Evolutionary conservation across 1,139 yeast genomes (phyloP).

Genomic region (Hyphopichia wangnamkhiaoensis): DNA sequence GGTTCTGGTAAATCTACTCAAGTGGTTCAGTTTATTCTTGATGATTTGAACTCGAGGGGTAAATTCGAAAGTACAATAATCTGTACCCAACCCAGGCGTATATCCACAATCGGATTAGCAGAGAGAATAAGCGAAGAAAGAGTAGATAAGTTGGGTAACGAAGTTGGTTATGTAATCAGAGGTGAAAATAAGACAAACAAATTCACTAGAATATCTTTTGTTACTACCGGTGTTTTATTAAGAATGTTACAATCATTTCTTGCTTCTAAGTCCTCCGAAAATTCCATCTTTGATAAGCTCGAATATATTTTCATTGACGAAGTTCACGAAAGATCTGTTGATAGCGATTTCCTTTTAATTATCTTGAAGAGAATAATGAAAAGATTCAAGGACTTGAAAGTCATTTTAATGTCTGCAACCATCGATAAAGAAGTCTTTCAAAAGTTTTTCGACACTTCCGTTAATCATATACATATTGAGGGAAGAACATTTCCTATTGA

Average conservation of each 20-base stretch:
- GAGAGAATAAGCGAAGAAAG: conserved; percentile 91
- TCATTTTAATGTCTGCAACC: conserved; percentile 93
- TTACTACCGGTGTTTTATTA: conserved; percentile 89
- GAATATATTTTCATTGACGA: conserved; percentile 85
- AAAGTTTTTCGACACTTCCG: conserved; percentile 53
- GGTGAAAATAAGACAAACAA: conserved; percentile 75
- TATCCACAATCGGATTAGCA: conserved; percentile 92
- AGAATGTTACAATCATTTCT: conserved; percentile 70
- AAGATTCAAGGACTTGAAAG: conserved; percentile 54
- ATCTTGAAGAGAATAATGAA: conserved; percentile 62
- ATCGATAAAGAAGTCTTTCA: conserved; percentile 73
- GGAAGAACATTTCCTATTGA: conserved; percentile 92
- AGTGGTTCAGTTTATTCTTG: conserved; percentile 84
- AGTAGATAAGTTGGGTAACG: conserved; percentile 63
- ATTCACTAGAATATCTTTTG: conserved; percentile 73
- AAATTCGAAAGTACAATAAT: conserved; percentile 61
- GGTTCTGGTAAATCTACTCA: conserved; percentile 97
- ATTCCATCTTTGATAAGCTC: conserved; percentile 51
- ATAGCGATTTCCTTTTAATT: conserved; percentile 81
- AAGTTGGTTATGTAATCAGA: conserved; percentile 86
- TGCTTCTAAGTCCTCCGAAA: conserved; percentile 12
- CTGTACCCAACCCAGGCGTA: conserved; percentile 95
- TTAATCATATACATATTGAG: conserved; percentile 72
- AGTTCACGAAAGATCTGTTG: conserved; percentile 93
- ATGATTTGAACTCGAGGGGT: conserved; percentile 49